These are phyloP conservation scores for Suhomyces atakaporum DNA, from an alignment of 1,139 yeast genomes.

Conservation along the genomic window DNA sequence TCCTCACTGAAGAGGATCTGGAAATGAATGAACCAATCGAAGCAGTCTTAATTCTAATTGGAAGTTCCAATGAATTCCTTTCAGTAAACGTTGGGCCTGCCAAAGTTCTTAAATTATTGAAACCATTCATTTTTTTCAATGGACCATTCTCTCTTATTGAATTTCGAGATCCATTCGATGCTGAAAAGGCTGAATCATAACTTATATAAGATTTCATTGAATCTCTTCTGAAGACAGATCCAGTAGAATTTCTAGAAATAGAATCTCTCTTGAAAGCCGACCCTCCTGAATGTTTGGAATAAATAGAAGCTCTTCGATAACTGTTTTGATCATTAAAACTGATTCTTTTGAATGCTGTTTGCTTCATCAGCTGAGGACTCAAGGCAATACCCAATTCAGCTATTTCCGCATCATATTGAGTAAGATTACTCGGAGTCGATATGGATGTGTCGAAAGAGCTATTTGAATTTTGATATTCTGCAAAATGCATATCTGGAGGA, in stretches of 20 bases:
- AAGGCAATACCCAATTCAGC: constrained; percentile 48
- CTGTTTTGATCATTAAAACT: constrained; percentile 27
- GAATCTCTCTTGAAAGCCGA: constrained; percentile 41
- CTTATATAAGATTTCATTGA: constrained; percentile 54
- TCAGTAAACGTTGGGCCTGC: constrained; percentile 20
- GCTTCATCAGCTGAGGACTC: constrained; percentile 40
- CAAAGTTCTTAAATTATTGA: constrained; percentile 34
- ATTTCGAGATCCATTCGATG: constrained; percentile 28
- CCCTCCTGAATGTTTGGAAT: constrained; percentile 26
- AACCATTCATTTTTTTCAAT: constrained; percentile 42
- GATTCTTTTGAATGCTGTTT: constrained; percentile 23
- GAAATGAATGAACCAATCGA: constrained; percentile 29
- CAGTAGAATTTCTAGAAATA: constrained; percentile 24
- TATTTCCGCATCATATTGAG: constrained; percentile 45
- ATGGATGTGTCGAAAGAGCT: constrained; percentile 32
- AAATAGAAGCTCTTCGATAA: constrained; percentile 24
- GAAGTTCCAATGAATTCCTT: constrained; percentile 27
- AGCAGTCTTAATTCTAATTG: constrained; percentile 23
- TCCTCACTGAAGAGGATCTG: constrained; percentile 28
- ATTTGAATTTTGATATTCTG: constrained; percentile 16
- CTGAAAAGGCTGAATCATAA: constrained; percentile 56
- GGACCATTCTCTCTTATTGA: constrained; percentile 15
- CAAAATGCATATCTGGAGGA: constrained; percentile 16
- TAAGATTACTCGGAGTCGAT: constrained; percentile 45
- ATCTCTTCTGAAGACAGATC: constrained; percentile 34